These are phyloP conservation scores for Mariannaea elegans DNA, from an alignment of 2,329 filamentous ascomycete genomes.

Conservation along the genomic window DNA sequence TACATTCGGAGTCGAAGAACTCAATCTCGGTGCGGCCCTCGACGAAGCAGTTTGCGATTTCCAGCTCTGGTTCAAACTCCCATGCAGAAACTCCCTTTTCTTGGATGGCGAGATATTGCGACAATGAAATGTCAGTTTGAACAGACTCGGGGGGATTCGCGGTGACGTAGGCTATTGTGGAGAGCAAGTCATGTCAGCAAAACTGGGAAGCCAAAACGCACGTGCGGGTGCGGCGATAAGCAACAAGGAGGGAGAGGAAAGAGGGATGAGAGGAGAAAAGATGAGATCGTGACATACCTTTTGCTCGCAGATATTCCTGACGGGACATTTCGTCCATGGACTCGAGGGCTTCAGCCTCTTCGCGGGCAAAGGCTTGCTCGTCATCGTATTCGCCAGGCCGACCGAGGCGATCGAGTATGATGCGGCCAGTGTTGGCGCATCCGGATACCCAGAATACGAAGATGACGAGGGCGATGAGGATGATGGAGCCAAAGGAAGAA, in stretches of 20 bases:
- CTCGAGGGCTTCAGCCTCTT: slow-evolving; percentile 95
- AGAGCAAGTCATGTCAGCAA: slow-evolving; percentile 27
- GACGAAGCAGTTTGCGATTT: slow-evolving; percentile 99
- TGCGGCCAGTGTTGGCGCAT: slow-evolving; percentile 80
- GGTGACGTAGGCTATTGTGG: slow-evolving; percentile 81
- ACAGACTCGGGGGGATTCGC: slow-evolving; percentile 94
- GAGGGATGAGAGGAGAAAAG: background rate
- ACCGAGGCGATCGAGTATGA: slow-evolving; percentile 91
- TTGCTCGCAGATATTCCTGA: slow-evolving; percentile 91
- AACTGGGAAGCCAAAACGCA: slow-evolving; percentile 1
- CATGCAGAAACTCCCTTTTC: slow-evolving; percentile 99
- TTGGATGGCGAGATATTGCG: slow-evolving; percentile 97
- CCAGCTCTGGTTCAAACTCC: slow-evolving; percentile 99
- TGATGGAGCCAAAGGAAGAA: slow-evolving; percentile 91
- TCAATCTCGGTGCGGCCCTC: slow-evolving; percentile 97
- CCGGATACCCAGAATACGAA: slow-evolving; percentile 87
- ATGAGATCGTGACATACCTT: slow-evolving; percentile 68
- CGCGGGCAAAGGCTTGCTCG: slow-evolving; percentile 91
- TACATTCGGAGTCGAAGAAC: slow-evolving; percentile 98
- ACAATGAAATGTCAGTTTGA: slow-evolving; percentile 96
- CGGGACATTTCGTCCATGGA: slow-evolving; percentile 93
- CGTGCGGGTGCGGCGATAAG: slow-evolving; percentile 11
- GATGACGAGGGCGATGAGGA: slow-evolving; percentile 82
- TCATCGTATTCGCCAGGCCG: slow-evolving; percentile 97
- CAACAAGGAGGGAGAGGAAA: background rate